Base-by-base conservation (phyloP, 202 grass and related monocot genomes). In the Hordeum pubiflorum region DNA sequence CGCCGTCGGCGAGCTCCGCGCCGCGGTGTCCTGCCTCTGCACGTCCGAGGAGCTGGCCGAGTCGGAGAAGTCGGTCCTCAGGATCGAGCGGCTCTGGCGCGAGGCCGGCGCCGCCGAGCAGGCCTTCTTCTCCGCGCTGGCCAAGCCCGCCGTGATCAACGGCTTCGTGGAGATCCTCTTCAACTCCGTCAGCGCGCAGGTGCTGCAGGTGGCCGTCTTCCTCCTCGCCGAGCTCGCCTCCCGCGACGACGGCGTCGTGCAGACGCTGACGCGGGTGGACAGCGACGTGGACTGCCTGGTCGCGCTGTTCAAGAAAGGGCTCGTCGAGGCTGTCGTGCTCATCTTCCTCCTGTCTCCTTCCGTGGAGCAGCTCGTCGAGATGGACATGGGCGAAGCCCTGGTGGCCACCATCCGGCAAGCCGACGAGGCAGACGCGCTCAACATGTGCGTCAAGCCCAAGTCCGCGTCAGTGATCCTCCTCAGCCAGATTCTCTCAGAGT, bases 121-220 rank as follows among this genome's bases (percentile, higher is more conserved):
- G 1, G 70, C 39, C 9, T 31, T 85, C 15, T 32, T 77, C 46
- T 29, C 39, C 44, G 41, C 60, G 60, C 85, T 93, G 1, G 48
- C 85, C 1, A 83, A 85, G 63, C 91, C 85, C 8, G 85, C 85
- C 11, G 76, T 86, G 4, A 6, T 93, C 26, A 88, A 93, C 69
- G 87, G 87, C 38, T 93, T 93, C 44, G 75, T 93, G 36, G 91
- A 93, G 83, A 78, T 93, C 34, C 80, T 93, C 50, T 90, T 93
- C 85, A 90, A 90, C 71, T 93, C 91, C 7, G 82, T 93, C 1
- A 76, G 31, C 58, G 79, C 63, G 2, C 70, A 85, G 46, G 85
- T 93, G 10, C 82, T 90, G n/a, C 79, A 63, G 39, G 58, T 76
- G 20, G 67, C 85, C 37, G 76, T 90, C 9, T 93, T 87, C 87